Evolutionary conservation across 129 eudicot species (phyloP).

Genomic region (Dittrichia graveolens): DNA sequence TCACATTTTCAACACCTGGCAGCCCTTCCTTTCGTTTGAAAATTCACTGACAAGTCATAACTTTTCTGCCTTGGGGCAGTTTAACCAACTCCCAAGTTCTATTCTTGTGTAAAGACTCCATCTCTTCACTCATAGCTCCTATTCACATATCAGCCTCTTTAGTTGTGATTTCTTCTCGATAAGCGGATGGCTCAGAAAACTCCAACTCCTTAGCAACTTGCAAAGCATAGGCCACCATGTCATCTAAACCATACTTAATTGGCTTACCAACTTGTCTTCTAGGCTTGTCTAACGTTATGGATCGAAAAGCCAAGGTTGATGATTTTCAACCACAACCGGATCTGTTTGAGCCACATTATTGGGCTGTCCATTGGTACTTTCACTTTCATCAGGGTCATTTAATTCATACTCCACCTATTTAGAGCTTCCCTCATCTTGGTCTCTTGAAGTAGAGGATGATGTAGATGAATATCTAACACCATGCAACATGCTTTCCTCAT

Average conservation of each 20-base stretch:
- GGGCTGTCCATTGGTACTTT: neutral
- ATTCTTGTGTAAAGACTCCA: neutral
- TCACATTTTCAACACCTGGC: neutral
- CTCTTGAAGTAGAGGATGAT: too few relatives aligned
- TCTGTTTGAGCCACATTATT: neutral
- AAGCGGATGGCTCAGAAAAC: neutral
- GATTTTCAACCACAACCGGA: neutral
- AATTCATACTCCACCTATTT: neutral
- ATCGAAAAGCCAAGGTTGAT: neutral
- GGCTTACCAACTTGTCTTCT: neutral
- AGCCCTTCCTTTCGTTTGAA: neutral
- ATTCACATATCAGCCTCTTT: neutral
- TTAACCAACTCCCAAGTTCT: neutral
- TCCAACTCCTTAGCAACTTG: neutral
- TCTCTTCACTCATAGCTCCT: neutral
- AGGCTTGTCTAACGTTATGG: neutral
- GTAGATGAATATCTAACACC: too few relatives aligned
- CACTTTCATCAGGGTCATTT: neutral
- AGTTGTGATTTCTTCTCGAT: neutral
- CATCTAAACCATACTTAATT: neutral
- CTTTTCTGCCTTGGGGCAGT: neutral
- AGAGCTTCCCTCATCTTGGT: too few relatives aligned
- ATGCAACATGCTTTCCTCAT: too few relatives aligned
- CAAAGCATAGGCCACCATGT: neutral
- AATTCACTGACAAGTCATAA: neutral